Evolutionary conservation across 139 green algal species (phyloP).

Genomic region (Chlamydomonas schloesseri): DNA sequence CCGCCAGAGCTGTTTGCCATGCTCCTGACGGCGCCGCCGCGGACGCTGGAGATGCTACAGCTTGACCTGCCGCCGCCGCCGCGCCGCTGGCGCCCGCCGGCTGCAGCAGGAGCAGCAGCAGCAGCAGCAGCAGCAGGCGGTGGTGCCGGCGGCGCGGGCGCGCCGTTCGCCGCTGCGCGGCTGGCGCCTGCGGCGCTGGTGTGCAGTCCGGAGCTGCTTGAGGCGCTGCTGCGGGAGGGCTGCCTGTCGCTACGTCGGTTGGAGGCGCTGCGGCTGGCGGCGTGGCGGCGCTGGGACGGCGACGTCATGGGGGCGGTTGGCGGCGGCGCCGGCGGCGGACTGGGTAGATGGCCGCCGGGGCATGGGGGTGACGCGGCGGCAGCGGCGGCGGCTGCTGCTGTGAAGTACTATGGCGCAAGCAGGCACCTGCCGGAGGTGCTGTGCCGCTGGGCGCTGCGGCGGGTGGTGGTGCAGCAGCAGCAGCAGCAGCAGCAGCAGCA

Average conservation of each 20-base stretch:
- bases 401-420: too few relatives aligned
- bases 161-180: neutral
- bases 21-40: neutral
- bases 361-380: too few relatives aligned
- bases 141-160: neutral
- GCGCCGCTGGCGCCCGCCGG: neutral
- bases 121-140: neutral
- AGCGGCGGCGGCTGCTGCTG: too few relatives aligned
- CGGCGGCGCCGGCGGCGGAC: too few relatives aligned
- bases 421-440: neutral
- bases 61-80: constrained; percentile 14
- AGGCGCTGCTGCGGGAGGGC: neutral
- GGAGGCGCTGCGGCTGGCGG: neutral
- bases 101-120: neutral
- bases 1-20: neutral
- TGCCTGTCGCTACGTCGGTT: constrained; percentile 6
- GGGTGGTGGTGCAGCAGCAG: too few relatives aligned
- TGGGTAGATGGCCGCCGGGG: too few relatives aligned
- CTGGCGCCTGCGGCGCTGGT: neutral
- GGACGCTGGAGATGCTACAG: neutral
- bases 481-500: too few relatives aligned
- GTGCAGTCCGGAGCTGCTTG: neutral
- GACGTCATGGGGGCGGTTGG: too few relatives aligned
- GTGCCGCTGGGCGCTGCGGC: neutral
- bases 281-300: too few relatives aligned